Evolutionary conservation across 2,329 filamentous ascomycete genomes (phyloP), one percentile per base, ranked within the genome.

Genomic region (Calonectria leucothoes): DNA sequence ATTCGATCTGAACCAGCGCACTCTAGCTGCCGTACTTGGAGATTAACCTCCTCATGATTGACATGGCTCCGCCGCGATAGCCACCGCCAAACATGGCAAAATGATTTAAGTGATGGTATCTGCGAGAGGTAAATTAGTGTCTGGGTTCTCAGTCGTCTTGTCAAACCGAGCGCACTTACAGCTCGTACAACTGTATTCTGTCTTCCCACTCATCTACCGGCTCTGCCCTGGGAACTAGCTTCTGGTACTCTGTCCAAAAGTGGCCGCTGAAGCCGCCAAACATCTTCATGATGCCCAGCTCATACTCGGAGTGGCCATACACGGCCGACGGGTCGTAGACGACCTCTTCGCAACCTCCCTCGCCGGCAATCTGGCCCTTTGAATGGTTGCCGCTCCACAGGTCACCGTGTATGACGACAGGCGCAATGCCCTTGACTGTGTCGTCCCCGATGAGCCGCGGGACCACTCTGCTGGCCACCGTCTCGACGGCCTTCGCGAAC

Each of bases 261-360:
- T 81, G 83, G 0, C 83, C 79, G 0, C 92, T 92, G 83, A 97
- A 98, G 0, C 96, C 96, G 0, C 96, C 96, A 88, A 98, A 98
- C 95, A 98, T 98, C 66, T 90, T 91, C 95, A 98, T 98, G 77
- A 98, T 98, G 0, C 96, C 96, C 66, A 98, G 86, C 78, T 98
- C 96, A 83, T 93, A 98, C 86, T 98, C 96, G 2, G 90, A 93
- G 82, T 98, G 96, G 1, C 93, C 95, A 81, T 97, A 98, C 75
- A 94, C 94, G 51, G 92, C 90, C 2, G 93, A 93, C 0, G 95
- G 92, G 81, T 98, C 96, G 81, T 92, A 98, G 1, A 98, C 91
- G 0, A 98, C 91, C 76, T 95, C 93, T 77, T 96, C 94, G 0
- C 88, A 85, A 1, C 86, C 88, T 0, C 88, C 87, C 37, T 82